Conservation (phyloP, 306 rosid species). For the Dalbergia cultrata region DNA sequence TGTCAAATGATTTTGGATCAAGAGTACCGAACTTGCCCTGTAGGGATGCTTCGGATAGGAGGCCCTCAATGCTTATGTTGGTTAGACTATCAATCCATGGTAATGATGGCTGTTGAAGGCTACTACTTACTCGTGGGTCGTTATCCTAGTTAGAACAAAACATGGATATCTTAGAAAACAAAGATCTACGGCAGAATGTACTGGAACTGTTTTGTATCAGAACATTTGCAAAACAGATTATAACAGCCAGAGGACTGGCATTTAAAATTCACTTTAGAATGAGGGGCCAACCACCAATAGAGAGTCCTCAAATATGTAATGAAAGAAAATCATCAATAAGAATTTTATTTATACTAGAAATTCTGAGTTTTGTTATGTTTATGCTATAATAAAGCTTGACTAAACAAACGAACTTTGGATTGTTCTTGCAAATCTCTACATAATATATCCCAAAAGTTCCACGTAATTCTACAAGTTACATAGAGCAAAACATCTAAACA, state of each 20-base stretch:
- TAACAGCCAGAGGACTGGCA: slow-evolving; percentile 37
- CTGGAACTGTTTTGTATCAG: slow-evolving; percentile 20
- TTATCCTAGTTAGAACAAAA: slow-evolving; percentile 48
- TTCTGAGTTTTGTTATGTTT: background rate
- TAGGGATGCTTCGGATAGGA: slow-evolving; percentile 75
- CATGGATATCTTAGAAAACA: slow-evolving; percentile 50
- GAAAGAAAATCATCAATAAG: slow-evolving; percentile 9
- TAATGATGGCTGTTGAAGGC: slow-evolving; percentile 50
- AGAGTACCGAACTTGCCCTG: slow-evolving; percentile 46
- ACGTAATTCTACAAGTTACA: slow-evolving; percentile 8
- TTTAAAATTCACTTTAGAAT: slow-evolving; percentile 28
- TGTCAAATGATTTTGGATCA: slow-evolving; percentile 51
- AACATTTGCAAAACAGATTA: slow-evolving; percentile 7
- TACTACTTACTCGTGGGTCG: slow-evolving; percentile 44
- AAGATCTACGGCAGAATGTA: slow-evolving; percentile 2
- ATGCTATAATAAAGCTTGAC: slow-evolving; percentile 22
- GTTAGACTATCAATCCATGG: slow-evolving; percentile 55
- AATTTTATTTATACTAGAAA: background rate
- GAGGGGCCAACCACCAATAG: slow-evolving; percentile 25
- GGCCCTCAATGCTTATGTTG: slow-evolving; percentile 71
- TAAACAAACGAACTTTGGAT: slow-evolving; percentile 24
- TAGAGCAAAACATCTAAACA: slow-evolving; percentile 18
- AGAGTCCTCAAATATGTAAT: slow-evolving; percentile 10
- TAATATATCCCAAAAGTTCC: slow-evolving; percentile 35
- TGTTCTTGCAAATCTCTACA: background rate